These are phyloP conservation scores for Yamadazyma atlantica DNA, from an alignment of 1,139 yeast genomes.

Conservation along the genomic window DNA sequence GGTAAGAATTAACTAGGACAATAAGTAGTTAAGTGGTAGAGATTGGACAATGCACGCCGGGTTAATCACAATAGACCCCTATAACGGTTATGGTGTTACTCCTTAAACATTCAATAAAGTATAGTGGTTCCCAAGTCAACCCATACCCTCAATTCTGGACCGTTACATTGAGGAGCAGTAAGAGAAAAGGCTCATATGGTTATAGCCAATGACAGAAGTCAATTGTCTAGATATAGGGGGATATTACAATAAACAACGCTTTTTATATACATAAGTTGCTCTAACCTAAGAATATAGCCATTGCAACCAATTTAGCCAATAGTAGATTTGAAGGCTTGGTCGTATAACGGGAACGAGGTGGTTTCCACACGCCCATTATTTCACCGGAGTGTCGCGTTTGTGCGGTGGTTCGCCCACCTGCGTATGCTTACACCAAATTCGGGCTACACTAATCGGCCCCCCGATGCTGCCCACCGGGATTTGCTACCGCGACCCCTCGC, in stretches of 20 bases:
- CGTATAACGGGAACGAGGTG: constrained; percentile 1
- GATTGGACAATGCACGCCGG: no score
- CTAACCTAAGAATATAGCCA: no score
- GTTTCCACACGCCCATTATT: neutral
- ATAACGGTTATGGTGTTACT: no score
- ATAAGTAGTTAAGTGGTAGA: no score
- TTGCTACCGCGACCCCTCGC: no score
- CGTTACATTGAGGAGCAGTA: no score
- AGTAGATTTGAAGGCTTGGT: neutral
- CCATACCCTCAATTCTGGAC: no score
- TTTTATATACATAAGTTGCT: neutral
- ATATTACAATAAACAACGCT: neutral
- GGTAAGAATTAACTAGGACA: neutral
- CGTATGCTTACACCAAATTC: no score
- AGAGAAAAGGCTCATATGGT: neutral
- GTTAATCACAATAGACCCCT: constrained; percentile 1
- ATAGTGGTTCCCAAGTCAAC: constrained; percentile 3
- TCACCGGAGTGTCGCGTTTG: neutral
- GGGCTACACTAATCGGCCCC: no score
- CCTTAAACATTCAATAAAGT: no score
- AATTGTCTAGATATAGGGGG: neutral
- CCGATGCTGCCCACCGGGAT: no score
- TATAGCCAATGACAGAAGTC: constrained; percentile 2
- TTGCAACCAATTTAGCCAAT: neutral
- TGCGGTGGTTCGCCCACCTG: neutral